Conservation (phyloP, 768 basidiomycete genomes). For the Auriscalpium vulgare region DNA sequence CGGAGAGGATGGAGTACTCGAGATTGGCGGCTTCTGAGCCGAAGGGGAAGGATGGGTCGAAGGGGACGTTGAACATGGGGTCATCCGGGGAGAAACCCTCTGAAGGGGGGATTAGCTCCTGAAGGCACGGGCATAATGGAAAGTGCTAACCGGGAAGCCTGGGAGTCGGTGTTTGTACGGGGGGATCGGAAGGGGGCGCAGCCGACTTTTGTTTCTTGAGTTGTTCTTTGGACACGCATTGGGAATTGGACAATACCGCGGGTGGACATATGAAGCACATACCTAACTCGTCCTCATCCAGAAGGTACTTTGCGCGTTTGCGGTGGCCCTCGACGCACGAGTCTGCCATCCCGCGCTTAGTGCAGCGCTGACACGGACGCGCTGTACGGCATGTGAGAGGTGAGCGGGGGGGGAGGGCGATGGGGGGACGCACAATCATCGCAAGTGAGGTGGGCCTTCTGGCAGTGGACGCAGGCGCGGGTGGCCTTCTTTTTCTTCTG, state of each 20-base stretch:
- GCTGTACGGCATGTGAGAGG: conserved; percentile 38
- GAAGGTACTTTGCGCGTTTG: conserved; percentile 96
- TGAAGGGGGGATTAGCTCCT: conserved; percentile 1
- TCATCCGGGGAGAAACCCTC: conserved; percentile 41
- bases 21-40: conserved; percentile 88
- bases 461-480: conserved; percentile 91
- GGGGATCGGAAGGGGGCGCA: background rate
- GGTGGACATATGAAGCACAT: conserved; percentile 16
- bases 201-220: conserved; percentile 9
- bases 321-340: conserved; percentile 91
- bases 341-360: conserved; percentile 85
- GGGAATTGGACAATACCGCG: background rate
- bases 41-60: conserved; percentile 60
- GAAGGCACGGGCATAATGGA: background rate
- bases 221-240: conserved; percentile 2
- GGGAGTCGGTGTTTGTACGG: conserved; percentile 1
- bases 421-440: conserved; percentile 73
- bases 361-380: conserved; percentile 91
- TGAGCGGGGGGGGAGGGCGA: conserved; percentile 15
- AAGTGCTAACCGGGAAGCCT: conserved; percentile 2
- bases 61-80: conserved; percentile 46
- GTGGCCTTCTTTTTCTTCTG: conserved; percentile 94
- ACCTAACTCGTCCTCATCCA: conserved; percentile 93
- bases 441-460: conserved; percentile 97
- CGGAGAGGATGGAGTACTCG: conserved; percentile 91